Percentiles rank a stretch among this genome's conserved stretches.
phyloP scores from a whole-genome alignment of 1,139 yeast species.

The Magnusiomyces fungicola region DNA sequence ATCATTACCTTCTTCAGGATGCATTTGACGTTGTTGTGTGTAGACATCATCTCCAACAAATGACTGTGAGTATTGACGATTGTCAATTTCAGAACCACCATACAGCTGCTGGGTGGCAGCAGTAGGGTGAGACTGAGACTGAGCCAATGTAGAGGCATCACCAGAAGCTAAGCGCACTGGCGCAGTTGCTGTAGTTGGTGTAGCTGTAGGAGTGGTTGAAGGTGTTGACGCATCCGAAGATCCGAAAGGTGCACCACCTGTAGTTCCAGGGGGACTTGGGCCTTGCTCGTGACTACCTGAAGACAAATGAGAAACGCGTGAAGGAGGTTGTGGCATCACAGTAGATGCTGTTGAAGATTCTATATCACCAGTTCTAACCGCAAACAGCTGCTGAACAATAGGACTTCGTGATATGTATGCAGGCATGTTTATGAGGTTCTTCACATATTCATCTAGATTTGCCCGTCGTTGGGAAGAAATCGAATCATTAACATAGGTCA shows the following conservation, averaged over 20 bases:
- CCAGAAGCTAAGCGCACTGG: too few species aligned
- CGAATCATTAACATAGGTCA: conserved; percentile 83
- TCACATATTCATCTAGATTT: conserved; percentile 77
- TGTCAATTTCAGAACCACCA: too few species aligned
- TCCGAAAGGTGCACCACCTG: too few species aligned
- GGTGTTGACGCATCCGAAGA: neutral
- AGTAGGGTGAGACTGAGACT: too few species aligned
- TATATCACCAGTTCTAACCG: conserved; percentile 57
- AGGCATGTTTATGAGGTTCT: conserved; percentile 69
- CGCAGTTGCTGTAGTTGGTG: conserved; percentile 38
- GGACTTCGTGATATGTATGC: conserved; percentile 58
- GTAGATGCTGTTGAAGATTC: conserved; percentile 35
- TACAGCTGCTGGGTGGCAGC: too few species aligned
- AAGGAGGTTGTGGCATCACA: conserved; percentile 38
- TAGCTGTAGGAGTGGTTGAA: conserved; percentile 33
- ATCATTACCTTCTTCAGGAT: too few species aligned
- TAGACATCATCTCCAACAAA: too few species aligned
- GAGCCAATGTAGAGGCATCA: too few species aligned
- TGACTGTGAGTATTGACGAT: too few species aligned
- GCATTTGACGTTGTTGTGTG: too few species aligned
- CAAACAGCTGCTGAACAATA: conserved; percentile 66
- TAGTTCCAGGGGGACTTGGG: too few species aligned
- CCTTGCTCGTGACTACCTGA: conserved; percentile 5
- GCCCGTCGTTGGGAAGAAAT: conserved; percentile 79
- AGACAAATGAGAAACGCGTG: neutral